These are phyloP conservation scores for Heterobasidion occidentale DNA, from an alignment of 1,284 basidiomycete genomes.

Conservation along the genomic window DNA sequence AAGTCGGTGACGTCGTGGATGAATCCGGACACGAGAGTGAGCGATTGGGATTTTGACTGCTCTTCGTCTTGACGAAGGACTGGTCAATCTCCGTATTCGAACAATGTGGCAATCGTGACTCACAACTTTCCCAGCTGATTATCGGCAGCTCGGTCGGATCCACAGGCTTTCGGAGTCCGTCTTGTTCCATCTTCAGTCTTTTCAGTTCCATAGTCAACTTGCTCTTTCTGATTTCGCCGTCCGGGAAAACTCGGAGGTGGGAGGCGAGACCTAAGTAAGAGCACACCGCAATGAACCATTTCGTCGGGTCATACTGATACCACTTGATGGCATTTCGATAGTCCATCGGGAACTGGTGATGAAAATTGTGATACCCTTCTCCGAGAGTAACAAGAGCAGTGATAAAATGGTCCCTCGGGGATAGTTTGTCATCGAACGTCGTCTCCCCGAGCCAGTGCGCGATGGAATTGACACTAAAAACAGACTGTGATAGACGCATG, in stretches of 20 bases:
- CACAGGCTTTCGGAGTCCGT: slow-evolving; percentile 65
- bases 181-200: slow-evolving; percentile 56
- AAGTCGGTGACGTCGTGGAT: slow-evolving; percentile 82
- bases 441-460: slow-evolving; percentile 83
- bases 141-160: slow-evolving; percentile 62
- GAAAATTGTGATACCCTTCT: slow-evolving; percentile 92
- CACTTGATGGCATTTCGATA: slow-evolving; percentile 68
- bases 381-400: slow-evolving; percentile 86
- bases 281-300: slow-evolving; percentile 79
- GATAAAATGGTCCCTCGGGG: slow-evolving; percentile 77
- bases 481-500: slow-evolving; percentile 46
- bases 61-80: slow-evolving; percentile 42
- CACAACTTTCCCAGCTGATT: slow-evolving; percentile 76
- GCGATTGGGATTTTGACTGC: slow-evolving; percentile 53
- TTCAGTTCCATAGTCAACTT: slow-evolving; percentile 81
- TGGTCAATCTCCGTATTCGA: background rate
- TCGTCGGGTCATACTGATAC: slow-evolving; percentile 67
- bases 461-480: slow-evolving; percentile 88
- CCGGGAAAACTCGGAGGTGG: slow-evolving; percentile 77
- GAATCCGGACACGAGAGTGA: slow-evolving; percentile 78
- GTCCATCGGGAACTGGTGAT: slow-evolving; percentile 84
- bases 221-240: slow-evolving; percentile 82
- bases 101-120: slow-evolving; percentile 19
- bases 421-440: slow-evolving; percentile 81
- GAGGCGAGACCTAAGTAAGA: slow-evolving; percentile 62